These are phyloP conservation scores for Kurtzmaniella fragi DNA, from an alignment of 805 yeast species.

Conservation along the genomic window DNA sequence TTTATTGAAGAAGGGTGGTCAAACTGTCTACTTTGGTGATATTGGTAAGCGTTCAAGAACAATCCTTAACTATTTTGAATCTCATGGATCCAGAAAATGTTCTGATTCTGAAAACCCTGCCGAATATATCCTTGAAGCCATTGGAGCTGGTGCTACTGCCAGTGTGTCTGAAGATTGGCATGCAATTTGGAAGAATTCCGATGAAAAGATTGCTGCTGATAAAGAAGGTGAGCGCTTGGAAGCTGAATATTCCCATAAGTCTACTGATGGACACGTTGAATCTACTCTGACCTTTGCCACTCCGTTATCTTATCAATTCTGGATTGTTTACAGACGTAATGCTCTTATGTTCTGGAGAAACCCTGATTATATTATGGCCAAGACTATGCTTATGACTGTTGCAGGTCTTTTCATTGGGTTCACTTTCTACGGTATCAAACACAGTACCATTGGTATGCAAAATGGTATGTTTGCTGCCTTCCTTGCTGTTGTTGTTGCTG, in stretches of 20 bases:
- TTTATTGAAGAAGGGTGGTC: slow-evolving; percentile 47
- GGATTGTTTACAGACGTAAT: slow-evolving; percentile 12
- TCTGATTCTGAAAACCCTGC: slow-evolving; percentile 59
- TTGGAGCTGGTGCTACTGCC: slow-evolving; percentile 82
- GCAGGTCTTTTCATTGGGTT: slow-evolving; percentile 38
- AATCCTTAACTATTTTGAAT: slow-evolving; percentile 30
- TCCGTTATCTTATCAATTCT: slow-evolving; percentile 14
- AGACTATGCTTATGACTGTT: slow-evolving; percentile 42
- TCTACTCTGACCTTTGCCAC: slow-evolving; percentile 10
- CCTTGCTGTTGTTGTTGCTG: slow-evolving; percentile 51
- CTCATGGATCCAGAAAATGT: slow-evolving; percentile 50
- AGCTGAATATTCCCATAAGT: slow-evolving; percentile 3
- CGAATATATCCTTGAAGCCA: slow-evolving; percentile 65
- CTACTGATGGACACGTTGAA: slow-evolving; percentile 2
- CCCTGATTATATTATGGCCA: slow-evolving; percentile 37
- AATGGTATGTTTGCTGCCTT: slow-evolving; percentile 58
- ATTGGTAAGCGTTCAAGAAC: slow-evolving; percentile 25
- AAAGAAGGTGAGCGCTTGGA: slow-evolving; percentile 7
- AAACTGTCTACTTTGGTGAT: slow-evolving; percentile 40
- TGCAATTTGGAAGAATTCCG: slow-evolving; percentile 49
- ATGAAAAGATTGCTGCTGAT: slow-evolving; percentile 10
- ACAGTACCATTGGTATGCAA: slow-evolving; percentile 47
- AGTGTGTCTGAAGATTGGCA: slow-evolving; percentile 54
- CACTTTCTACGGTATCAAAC: slow-evolving; percentile 14
- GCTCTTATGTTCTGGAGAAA: slow-evolving; percentile 30